phyloP scores from a whole-genome alignment of 1,284 basidiomycete genomes.

The Puccinia horiana region DNA sequence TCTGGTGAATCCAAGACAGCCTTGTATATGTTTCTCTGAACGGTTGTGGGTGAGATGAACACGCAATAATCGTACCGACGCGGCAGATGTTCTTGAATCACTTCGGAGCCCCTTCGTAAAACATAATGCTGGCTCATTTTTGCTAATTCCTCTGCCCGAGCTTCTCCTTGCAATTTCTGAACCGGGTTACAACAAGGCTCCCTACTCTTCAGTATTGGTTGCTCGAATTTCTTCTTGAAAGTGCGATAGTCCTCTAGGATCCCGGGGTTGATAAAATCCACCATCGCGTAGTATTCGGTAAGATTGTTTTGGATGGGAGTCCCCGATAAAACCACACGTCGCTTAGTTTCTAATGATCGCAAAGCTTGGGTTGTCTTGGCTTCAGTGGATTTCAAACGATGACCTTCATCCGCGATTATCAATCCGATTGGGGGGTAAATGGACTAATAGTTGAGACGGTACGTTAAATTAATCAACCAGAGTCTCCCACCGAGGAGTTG shows the following conservation, averaged over 20 bases:
- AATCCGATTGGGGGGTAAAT: conserved; percentile 78
- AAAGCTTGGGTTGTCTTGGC: conserved; percentile 86
- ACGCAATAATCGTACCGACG: conserved; percentile 93
- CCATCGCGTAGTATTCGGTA: conserved; percentile 94
- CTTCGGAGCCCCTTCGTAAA: conserved; percentile 75
- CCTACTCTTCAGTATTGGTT: conserved; percentile 83
- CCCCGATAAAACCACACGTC: conserved; percentile 75
- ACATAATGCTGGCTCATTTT: conserved; percentile 81
- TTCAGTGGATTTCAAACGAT: conserved; percentile 86
- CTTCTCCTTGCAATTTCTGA: conserved; percentile 74
- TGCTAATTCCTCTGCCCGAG: conserved; percentile 65
- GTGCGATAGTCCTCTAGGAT: conserved; percentile 64
- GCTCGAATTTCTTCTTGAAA: conserved; percentile 71
- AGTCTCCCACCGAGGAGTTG: neutral
- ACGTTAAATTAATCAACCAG: neutral
- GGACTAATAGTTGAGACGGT: conserved; percentile 53
- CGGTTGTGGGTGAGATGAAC: conserved; percentile 76
- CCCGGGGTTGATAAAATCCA: conserved; percentile 90
- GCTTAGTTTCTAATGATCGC: conserved; percentile 62
- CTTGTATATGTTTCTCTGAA: conserved; percentile 79
- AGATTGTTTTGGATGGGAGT: conserved; percentile 92
- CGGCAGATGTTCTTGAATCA: conserved; percentile 81
- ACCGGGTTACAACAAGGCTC: conserved; percentile 72
- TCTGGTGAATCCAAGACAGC: conserved; percentile 72
- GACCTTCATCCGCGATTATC: conserved; percentile 95